phyloP scores from a whole-genome alignment of 2,329 filamentous ascomycete species.

The Calonectria hawksworthii region DNA sequence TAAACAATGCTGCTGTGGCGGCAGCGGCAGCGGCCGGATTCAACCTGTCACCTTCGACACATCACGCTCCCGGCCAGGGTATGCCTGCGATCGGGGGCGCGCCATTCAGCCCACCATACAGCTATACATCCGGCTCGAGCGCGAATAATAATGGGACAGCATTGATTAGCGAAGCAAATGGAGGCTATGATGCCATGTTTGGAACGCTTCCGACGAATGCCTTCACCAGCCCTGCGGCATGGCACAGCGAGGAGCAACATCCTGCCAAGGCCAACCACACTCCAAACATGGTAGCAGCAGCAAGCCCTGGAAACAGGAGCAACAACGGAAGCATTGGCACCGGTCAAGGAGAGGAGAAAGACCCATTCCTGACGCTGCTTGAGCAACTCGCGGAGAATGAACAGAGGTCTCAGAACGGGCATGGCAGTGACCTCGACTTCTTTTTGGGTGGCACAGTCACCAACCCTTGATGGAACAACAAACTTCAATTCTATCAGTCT shows the following conservation, averaged over 20 bases:
- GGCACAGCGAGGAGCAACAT: constrained; percentile 59
- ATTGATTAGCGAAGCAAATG: constrained; percentile 49
- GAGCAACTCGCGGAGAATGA: constrained; percentile 90
- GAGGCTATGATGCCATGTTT: constrained; percentile 73
- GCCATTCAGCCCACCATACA: constrained; percentile 60
- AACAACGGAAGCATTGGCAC: constrained; percentile 65
- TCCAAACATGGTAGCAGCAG: constrained; percentile 38
- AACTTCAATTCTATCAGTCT: constrained; percentile 12
- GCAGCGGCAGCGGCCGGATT: constrained; percentile 57
- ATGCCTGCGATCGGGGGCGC: constrained; percentile 49
- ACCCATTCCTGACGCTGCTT: constrained; percentile 83
- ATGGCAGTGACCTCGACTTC: constrained; percentile 83
- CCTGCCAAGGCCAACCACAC: constrained; percentile 38
- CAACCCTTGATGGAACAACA: constrained; percentile 12
- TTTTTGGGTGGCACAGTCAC: constrained; percentile 65
- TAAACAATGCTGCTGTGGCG: constrained; percentile 51
- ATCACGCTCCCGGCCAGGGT: constrained; percentile 39
- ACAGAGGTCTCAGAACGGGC: constrained; percentile 69
- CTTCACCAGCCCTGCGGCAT: constrained; percentile 66
- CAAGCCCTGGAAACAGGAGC: constrained; percentile 63
- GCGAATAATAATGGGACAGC: constrained; percentile 45
- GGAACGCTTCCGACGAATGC: constrained; percentile 67
- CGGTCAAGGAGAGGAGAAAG: constrained; percentile 74
- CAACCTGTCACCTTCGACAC: constrained; percentile 40
- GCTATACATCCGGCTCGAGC: constrained; percentile 51